These are phyloP conservation scores for Pythium guiyangense DNA, from an alignment of 352 stramenopile genomes.

Conservation along the genomic window DNA sequence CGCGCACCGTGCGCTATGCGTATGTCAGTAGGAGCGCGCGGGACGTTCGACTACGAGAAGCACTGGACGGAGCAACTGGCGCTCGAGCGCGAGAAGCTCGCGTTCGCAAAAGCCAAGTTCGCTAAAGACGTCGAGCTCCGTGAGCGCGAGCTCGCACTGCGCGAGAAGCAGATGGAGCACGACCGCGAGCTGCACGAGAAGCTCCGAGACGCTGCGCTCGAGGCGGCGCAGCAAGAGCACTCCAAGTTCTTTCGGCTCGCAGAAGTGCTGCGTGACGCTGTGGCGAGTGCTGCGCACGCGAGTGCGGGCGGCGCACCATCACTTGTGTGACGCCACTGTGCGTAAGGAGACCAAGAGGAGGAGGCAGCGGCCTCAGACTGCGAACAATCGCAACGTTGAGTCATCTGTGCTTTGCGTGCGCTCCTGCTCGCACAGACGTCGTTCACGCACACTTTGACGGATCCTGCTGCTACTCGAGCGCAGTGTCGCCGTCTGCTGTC, in stretches of 20 bases:
- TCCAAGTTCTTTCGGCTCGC: constrained; percentile 57
- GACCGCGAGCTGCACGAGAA: constrained; percentile 57
- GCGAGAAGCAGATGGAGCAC: constrained; percentile 62
- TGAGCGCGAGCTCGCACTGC: constrained; percentile 57
- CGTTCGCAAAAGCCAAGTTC: constrained; percentile 73
- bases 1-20: neutral
- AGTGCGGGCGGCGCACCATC: constrained; percentile 8
- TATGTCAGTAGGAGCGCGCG: constrained; percentile 23
- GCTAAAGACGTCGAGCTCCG: constrained; percentile 72
- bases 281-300: constrained; percentile 23
- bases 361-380: too few relatives aligned
- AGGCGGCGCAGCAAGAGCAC: constrained; percentile 43
- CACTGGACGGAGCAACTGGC: constrained; percentile 66
- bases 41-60: constrained; percentile 73
- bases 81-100: constrained; percentile 63
- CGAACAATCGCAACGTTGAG: too few relatives aligned
- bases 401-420: too few relatives aligned
- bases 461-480: constrained; percentile 1
- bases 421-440: neutral
- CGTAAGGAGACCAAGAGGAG: too few relatives aligned
- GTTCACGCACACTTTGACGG: neutral
- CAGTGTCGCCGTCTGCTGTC: neutral
- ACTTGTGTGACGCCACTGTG: constrained; percentile 25
- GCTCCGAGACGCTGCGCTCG: constrained; percentile 30
- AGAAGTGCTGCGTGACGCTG: constrained; percentile 51